Percentiles rank a stretch among this genome's conserved stretches.
Conservation (phyloP, 129 eudicot genomes). For the Sambucus nigra region DNA sequence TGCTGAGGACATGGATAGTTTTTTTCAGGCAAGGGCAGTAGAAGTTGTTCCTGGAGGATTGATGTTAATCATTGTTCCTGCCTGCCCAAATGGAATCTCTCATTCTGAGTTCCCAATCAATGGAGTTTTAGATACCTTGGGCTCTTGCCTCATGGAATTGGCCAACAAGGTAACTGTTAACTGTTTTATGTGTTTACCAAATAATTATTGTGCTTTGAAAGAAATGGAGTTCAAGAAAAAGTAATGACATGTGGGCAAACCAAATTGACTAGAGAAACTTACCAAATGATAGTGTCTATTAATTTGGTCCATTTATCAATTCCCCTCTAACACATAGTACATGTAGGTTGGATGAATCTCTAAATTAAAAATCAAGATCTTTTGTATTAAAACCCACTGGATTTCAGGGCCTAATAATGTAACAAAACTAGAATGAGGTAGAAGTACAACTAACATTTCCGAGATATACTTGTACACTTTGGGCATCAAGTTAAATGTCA, state of each 20-base stretch:
- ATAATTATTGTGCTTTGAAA: background rate
- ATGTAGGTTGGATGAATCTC: background rate
- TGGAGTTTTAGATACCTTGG: constrained; percentile 26
- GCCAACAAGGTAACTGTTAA: constrained; percentile 27
- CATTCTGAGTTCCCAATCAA: background rate
- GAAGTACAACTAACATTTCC: too few species aligned
- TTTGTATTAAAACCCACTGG: too few species aligned
- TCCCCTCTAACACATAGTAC: background rate
- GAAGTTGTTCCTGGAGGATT: constrained; percentile 22
- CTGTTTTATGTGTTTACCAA: background rate
- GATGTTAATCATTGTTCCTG: constrained; percentile 16
- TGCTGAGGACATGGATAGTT: constrained; percentile 8
- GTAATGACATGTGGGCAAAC: too few species aligned
- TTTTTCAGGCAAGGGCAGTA: constrained; percentile 17
- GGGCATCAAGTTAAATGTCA: too few species aligned
- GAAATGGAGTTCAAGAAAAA: too few species aligned
- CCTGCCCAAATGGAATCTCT: constrained; percentile 6
- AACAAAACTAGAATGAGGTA: too few species aligned
- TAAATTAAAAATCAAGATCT: too few species aligned
- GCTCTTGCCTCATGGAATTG: constrained; percentile 27
- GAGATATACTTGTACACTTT: too few species aligned
- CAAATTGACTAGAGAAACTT: background rate
- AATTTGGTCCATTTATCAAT: too few species aligned
- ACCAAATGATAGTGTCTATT: background rate
- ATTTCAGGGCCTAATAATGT: too few species aligned